These are phyloP conservation scores for Trichosporon sp. DNA, from an alignment of 1,284 basidiomycete species.

Conservation along the genomic window DNA sequence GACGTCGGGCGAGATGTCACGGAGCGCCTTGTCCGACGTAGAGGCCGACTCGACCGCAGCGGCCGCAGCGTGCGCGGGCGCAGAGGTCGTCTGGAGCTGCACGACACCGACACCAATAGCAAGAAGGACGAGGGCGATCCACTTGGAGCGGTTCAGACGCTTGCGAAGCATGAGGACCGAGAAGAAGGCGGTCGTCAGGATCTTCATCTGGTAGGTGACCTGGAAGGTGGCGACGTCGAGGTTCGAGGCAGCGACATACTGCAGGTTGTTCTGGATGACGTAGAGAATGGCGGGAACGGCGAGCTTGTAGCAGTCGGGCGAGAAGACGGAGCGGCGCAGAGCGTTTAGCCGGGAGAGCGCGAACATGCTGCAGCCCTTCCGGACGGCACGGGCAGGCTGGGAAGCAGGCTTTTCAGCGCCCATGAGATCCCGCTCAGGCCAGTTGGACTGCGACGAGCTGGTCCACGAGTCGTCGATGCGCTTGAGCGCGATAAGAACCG, in stretches of 20 bases:
- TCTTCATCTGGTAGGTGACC: slow-evolving; percentile 94
- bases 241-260: slow-evolving; percentile 89
- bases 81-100: slow-evolving; percentile 64
- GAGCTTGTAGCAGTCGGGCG: slow-evolving; percentile 89
- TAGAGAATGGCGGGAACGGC: slow-evolving; percentile 95
- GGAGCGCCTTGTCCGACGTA: neutral
- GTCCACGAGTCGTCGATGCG: slow-evolving; percentile 44
- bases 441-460: neutral
- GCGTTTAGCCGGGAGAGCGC: slow-evolving; percentile 29
- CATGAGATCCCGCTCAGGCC: slow-evolving; percentile 7
- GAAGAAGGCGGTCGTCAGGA: slow-evolving; percentile 92
- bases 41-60: slow-evolving; percentile 6
- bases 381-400: neutral
- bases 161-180: slow-evolving; percentile 84
- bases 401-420: slow-evolving; percentile 1
- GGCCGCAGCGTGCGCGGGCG: slow-evolving; percentile 13
- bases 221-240: slow-evolving; percentile 87
- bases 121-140: slow-evolving; percentile 76
- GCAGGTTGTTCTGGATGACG: slow-evolving; percentile 92
- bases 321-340: slow-evolving; percentile 56
- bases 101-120: slow-evolving; percentile 89
- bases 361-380: slow-evolving; percentile 23
- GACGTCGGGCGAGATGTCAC: neutral
- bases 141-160: slow-evolving; percentile 68
- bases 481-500: slow-evolving; percentile 62